A percentile compares a stretch with the other conserved stretches of the same genome.
Evolutionary conservation across 768 basidiomycete species (phyloP).

Genomic region (Leucosporidium creatinivorum): DNA sequence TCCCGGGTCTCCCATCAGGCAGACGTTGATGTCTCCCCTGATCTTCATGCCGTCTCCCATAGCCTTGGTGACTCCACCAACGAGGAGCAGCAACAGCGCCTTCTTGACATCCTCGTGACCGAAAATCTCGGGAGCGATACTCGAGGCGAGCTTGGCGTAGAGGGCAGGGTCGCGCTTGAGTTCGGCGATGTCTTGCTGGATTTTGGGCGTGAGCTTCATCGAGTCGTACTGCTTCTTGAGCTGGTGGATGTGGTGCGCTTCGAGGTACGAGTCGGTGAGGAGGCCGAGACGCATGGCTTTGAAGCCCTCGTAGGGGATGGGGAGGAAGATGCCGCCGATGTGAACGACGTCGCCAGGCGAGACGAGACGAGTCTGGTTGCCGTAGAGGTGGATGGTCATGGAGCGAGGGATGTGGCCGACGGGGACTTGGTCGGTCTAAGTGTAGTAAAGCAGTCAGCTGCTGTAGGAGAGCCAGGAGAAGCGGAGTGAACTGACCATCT

Average conservation of each 20-base stretch:
- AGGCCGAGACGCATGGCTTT: conserved; percentile 94
- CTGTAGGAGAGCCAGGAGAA: background rate
- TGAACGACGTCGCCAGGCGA: conserved; percentile 94
- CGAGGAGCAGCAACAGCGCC: conserved; percentile 78
- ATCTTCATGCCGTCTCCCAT: conserved; percentile 99
- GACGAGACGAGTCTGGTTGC: conserved; percentile 78
- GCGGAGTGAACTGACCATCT: conserved; percentile 62
- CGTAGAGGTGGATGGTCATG: conserved; percentile 93
- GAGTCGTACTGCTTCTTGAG: conserved; percentile 95
- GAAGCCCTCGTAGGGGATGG: conserved; percentile 94
- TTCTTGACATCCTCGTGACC: conserved; percentile 97
- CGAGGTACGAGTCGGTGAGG: conserved; percentile 93
- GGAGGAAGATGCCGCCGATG: conserved; percentile 92
- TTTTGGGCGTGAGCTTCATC: conserved; percentile 84
- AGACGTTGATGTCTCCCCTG: conserved; percentile 92
- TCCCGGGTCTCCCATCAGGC: conserved; percentile 99
- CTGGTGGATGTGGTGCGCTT: conserved; percentile 81
- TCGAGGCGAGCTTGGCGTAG: conserved; percentile 79
- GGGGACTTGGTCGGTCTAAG: conserved; percentile 95
- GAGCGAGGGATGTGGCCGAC: conserved; percentile 98
- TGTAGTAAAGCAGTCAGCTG: background rate
- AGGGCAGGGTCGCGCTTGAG: conserved; percentile 63
- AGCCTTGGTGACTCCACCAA: conserved; percentile 91
- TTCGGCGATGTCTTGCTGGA: conserved; percentile 59
- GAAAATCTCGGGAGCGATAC: conserved; percentile 97